These are phyloP conservation scores for Xylariaceae sp. DNA, from an alignment of 2,329 filamentous ascomycete species.

Conservation along the genomic window DNA sequence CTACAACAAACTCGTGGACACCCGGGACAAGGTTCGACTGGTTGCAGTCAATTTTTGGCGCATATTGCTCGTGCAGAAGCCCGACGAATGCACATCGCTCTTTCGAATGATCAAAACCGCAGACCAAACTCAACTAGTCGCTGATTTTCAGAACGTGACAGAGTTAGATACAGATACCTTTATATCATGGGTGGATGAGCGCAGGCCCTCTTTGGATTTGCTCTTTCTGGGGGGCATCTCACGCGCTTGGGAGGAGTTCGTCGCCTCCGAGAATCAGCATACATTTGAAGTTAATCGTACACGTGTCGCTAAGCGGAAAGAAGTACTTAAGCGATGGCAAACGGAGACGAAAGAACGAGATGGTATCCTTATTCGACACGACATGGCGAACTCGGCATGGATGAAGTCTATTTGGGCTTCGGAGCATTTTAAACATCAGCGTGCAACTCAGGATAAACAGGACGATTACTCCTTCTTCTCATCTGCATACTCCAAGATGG, in stretches of 20 bases:
- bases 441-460: conserved; percentile 85
- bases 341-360: conserved; percentile 64
- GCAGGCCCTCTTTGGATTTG: conserved; percentile 71
- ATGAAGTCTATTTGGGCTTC: conserved; percentile 92
- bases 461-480: conserved; percentile 78
- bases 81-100: conserved; percentile 70
- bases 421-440: conserved; percentile 87
- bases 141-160: conserved; percentile 77
- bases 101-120: conserved; percentile 66
- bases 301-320: conserved; percentile 70
- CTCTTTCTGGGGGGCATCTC: conserved; percentile 80
- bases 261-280: conserved; percentile 72
- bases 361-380: conserved; percentile 73
- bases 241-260: conserved; percentile 84
- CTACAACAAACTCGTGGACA: conserved; percentile 80
- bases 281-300: conserved; percentile 70
- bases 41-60: conserved; percentile 82
- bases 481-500: conserved; percentile 72
- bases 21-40: conserved; percentile 61
- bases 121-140: conserved; percentile 67
- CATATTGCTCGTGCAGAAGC: conserved; percentile 91
- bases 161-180: conserved; percentile 88
- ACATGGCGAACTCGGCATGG: conserved; percentile 84
- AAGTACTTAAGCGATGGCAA: conserved; percentile 78
- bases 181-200: conserved; percentile 79